Evolutionary conservation across 2,329 filamentous ascomycete species (phyloP), one percentile per base, ranked within the genome.

Genomic region (Sporothrix mexicana): DNA sequence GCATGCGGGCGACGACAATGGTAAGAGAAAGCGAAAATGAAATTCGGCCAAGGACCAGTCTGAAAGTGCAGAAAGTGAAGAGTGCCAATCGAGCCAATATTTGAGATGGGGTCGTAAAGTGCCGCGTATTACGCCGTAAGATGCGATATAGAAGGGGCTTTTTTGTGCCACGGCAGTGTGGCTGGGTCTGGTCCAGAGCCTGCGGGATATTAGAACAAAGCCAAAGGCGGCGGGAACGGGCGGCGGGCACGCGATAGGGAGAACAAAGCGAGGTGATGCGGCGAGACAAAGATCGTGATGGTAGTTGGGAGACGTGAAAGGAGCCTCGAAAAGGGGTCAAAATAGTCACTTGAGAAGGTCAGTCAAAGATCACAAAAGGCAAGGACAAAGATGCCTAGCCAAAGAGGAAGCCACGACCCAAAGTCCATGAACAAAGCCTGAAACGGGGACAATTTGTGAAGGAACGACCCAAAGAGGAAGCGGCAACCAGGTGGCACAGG

Each of bases 391-490:
- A 66, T 23, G 25, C 25, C 20, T 12, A 47, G 51, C 47, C 15
- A 20, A 71, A 53, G 51, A 67, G 25, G 57, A 59, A 68, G 51
- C 59, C 45, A 64, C 59, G n/a, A 71, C 30, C 30, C 30, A 36
- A 36, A 36, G 30, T 36, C 30, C 30, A 36, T 36, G 30, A 36
- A 36, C 12, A 15, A 68, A 51, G 45, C 45, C 64, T 68, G 20
- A 69, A 68, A 62, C 70, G 45, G 55, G 30, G 64, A 30, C 68
- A 30, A 47, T 70, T n/a, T 69, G 49, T 47, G 66, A 68, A 51
- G 47, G 43, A 68, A 20, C 30, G 47, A 6, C 66, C 66, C 45
- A 41, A 55, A 69, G 20, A 69, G 49, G 68, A 57, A 71, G 59
- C 47, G 36, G 45, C 30, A 49, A 66, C 23, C n/a, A 36, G 25